These are phyloP conservation scores for Sporisorium sorghi DNA, from an alignment of 1,284 basidiomycete genomes.

Conservation along the genomic window DNA sequence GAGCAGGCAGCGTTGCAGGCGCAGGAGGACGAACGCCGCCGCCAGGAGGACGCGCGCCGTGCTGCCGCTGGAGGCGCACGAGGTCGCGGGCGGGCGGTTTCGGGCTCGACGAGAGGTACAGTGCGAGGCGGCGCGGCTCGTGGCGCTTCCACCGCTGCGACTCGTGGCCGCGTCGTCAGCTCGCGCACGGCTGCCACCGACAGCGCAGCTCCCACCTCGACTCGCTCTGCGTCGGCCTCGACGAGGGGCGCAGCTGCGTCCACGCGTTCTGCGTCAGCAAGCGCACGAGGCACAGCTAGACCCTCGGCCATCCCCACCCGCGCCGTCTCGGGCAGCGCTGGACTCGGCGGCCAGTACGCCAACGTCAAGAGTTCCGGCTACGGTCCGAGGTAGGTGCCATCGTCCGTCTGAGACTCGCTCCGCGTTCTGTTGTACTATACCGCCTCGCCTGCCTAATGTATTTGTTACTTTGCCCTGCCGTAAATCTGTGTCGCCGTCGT, in stretches of 20 bases:
- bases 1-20: constrained; percentile 17
- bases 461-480: neutral
- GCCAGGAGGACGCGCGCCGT: constrained; percentile 18
- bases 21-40: constrained; percentile 25
- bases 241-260: constrained; percentile 14
- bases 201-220: constrained; percentile 1
- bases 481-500: neutral
- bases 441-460: constrained; percentile 7
- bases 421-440: neutral
- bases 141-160: constrained; percentile 18
- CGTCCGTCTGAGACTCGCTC: neutral
- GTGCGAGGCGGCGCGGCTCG: constrained; percentile 22
- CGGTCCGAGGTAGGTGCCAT: constrained; percentile 19
- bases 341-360: constrained; percentile 52
- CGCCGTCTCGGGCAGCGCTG: constrained; percentile 41
- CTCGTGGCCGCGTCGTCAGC: constrained; percentile 23
- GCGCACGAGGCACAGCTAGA: constrained; percentile 16
- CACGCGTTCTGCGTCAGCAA: constrained; percentile 23
- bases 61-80: constrained; percentile 10
- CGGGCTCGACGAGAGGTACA: constrained; percentile 18
- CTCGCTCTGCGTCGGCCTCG: constrained; percentile 9
- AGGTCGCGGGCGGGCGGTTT: constrained; percentile 27
- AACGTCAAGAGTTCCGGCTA: constrained; percentile 58
- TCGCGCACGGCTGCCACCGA: constrained; percentile 12
- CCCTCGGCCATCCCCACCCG: constrained; percentile 42